Evolutionary conservation across 2,329 filamentous ascomycete species (phyloP).

Genomic region (Colletotrichum aenigma): DNA sequence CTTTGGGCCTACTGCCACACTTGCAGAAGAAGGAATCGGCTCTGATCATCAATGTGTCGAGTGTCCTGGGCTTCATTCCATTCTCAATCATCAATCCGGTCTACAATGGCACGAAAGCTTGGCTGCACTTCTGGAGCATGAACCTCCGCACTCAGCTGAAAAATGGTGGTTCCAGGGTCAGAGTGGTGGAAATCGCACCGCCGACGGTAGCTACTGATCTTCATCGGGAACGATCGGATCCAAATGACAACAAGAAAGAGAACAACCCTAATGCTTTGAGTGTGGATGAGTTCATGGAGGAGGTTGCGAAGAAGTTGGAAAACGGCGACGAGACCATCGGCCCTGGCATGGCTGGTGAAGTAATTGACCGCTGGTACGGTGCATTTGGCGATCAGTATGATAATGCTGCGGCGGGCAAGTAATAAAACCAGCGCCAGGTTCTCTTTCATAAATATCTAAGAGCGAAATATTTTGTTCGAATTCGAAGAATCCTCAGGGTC

Average conservation of each 20-base stretch:
- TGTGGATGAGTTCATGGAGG: constrained; percentile 59
- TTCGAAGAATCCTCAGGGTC: fast-evolving
- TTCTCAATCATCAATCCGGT: constrained; percentile 59
- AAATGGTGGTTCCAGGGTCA: constrained; percentile 40
- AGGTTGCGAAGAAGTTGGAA: constrained; percentile 48
- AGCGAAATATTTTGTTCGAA: fast-evolving
- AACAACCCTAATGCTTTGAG: constrained; percentile 46
- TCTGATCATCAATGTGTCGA: constrained; percentile 59
- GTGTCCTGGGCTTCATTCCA: constrained; percentile 56
- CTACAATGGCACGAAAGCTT: constrained; percentile 65
- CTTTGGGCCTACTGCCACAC: constrained; percentile 52
- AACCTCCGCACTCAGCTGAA: constrained; percentile 56
- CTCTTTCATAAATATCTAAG: not conserved
- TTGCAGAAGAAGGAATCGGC: constrained; percentile 45
- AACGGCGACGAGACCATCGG: constrained; percentile 51
- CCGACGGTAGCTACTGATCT: constrained; percentile 59
- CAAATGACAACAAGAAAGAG: constrained; percentile 63
- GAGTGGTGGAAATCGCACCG: constrained; percentile 60
- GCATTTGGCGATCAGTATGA: constrained; percentile 34
- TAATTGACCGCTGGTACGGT: constrained; percentile 41
- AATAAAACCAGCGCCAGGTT: not conserved
- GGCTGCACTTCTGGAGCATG: constrained; percentile 61
- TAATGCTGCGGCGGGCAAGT: not conserved
- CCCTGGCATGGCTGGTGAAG: constrained; percentile 41
- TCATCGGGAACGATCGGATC: constrained; percentile 58